phyloP scores from a whole-genome alignment of 352 stramenopile genomes.

The Phytophthora quininea region DNA sequence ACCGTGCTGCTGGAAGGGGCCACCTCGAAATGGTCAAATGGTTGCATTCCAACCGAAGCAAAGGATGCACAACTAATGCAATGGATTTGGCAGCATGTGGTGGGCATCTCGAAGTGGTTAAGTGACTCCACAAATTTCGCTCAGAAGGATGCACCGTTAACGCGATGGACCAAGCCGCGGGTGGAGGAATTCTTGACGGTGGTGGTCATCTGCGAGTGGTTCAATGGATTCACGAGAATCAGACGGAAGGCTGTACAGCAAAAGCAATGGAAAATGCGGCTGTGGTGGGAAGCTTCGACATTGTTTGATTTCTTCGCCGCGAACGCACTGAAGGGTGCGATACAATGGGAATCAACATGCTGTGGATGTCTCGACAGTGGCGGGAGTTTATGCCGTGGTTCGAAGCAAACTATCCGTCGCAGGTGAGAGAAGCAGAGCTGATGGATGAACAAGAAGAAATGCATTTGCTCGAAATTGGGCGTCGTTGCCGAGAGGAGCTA shows the following conservation, averaged over 20 bases:
- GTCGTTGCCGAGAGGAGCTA: not conserved
- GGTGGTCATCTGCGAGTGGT: not conserved
- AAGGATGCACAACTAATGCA: not conserved
- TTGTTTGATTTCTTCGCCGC: not conserved
- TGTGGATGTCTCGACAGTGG: not conserved
- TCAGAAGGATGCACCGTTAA: not conserved
- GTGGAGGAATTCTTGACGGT: not conserved
- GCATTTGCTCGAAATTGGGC: not conserved
- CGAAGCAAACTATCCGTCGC: not conserved
- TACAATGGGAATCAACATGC: not conserved
- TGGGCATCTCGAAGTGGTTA: not conserved
- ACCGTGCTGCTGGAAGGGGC: not conserved
- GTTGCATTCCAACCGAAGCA: not conserved
- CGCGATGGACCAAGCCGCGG: not conserved
- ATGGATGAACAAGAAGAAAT: not conserved
- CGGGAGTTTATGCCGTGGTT: not conserved
- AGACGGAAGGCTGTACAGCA: not conserved
- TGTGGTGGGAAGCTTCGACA: not conserved
- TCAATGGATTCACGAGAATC: not conserved
- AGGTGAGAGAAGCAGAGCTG: not conserved
- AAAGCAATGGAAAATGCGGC: not conserved
- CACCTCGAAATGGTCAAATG: not conserved
- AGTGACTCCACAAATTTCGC: not conserved
- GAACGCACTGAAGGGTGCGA: not conserved
- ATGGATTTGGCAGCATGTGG: not conserved